Percentiles rank a stretch among this genome's conserved stretches.
Evolutionary conservation across 2,329 filamentous ascomycete species (phyloP).

Genomic region (Penicillium verrucosum): DNA sequence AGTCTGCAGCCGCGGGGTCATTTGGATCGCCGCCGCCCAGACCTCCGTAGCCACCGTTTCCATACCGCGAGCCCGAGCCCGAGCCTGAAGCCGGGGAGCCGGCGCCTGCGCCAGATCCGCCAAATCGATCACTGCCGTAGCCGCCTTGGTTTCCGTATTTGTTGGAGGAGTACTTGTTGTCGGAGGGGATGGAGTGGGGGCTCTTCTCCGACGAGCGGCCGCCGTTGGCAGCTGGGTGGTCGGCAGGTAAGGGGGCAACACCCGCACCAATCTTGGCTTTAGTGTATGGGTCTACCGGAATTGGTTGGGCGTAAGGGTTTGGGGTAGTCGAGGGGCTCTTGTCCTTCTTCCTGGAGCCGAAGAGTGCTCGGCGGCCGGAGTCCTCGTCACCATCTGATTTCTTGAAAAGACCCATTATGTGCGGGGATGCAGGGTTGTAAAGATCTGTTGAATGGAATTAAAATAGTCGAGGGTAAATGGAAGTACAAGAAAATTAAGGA

Average conservation of each 20-base stretch:
- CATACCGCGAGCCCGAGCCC: constrained; percentile 47
- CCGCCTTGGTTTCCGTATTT: constrained; percentile 46
- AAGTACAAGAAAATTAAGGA: constrained; percentile 1
- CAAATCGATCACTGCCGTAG: constrained; percentile 54
- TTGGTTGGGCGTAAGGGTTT: constrained; percentile 58
- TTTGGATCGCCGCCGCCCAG: constrained; percentile 50
- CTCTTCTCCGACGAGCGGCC: constrained; percentile 24
- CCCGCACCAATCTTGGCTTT: constrained; percentile 46
- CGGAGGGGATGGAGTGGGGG: constrained; percentile 31
- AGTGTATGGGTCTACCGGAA: constrained; percentile 54
- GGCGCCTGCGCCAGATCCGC: constrained; percentile 35
- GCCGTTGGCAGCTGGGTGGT: constrained; percentile 27
- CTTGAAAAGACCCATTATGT: constrained; percentile 45
- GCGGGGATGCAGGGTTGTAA: neutral
- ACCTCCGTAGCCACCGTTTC: constrained; percentile 55
- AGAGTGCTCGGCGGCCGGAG: constrained; percentile 55
- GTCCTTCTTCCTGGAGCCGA: constrained; percentile 55
- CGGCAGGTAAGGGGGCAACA: constrained; percentile 36
- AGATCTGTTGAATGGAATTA: neutral
- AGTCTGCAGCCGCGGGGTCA: constrained; percentile 51
- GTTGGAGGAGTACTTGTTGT: constrained; percentile 38
- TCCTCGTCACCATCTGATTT: constrained; percentile 55
- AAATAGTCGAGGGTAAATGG: neutral
- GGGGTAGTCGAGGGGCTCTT: constrained; percentile 51
- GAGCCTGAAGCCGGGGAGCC: constrained; percentile 32